A percentile compares a stretch with the other conserved stretches of the same genome.
phyloP scores from a whole-genome alignment of 441 rosid genomes.

The Populus hybrid region DNA sequence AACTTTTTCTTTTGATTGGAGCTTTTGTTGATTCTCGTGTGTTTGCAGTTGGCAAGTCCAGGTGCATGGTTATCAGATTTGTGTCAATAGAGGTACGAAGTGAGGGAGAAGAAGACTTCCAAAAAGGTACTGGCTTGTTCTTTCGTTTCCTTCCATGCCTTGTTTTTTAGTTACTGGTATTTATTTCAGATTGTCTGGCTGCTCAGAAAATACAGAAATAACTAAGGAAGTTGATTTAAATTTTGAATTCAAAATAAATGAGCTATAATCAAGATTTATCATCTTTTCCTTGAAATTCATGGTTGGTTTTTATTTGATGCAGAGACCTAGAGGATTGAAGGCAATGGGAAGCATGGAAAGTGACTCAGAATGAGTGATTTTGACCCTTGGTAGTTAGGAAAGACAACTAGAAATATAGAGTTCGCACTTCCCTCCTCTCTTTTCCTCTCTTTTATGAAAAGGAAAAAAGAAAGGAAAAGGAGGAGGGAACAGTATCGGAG shows the following conservation, averaged over 20 bases:
- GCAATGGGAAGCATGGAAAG: slow-evolving; percentile 89
- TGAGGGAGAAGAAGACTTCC: slow-evolving; percentile 84
- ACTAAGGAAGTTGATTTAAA: background rate
- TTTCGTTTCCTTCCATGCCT: background rate
- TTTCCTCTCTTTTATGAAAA: background rate
- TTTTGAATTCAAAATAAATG: background rate
- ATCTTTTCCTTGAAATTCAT: background rate
- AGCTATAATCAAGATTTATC: slow-evolving; percentile 4
- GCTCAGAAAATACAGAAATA: background rate
- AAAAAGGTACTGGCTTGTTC: slow-evolving; percentile 55
- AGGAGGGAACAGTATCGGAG: background rate
- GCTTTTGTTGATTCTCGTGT: background rate
- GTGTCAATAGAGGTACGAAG: slow-evolving; percentile 81
- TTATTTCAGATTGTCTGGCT: background rate
- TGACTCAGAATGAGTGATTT: slow-evolving; percentile 54
- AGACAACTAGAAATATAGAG: slow-evolving; percentile 16
- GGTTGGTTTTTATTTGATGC: slow-evolving; percentile 22
- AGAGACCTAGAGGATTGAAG: slow-evolving; percentile 92
- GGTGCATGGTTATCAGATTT: slow-evolving; percentile 89
- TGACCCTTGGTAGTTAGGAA: slow-evolving; percentile 24
- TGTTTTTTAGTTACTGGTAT: background rate
- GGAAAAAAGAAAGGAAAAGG: background rate
- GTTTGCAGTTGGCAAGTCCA: slow-evolving; percentile 73
- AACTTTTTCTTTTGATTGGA: background rate
- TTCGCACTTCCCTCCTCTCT: background rate